Base-by-base conservation (phyloP, 1,139 yeast genomes). In the Sugiyamaella neomexicana region DNA sequence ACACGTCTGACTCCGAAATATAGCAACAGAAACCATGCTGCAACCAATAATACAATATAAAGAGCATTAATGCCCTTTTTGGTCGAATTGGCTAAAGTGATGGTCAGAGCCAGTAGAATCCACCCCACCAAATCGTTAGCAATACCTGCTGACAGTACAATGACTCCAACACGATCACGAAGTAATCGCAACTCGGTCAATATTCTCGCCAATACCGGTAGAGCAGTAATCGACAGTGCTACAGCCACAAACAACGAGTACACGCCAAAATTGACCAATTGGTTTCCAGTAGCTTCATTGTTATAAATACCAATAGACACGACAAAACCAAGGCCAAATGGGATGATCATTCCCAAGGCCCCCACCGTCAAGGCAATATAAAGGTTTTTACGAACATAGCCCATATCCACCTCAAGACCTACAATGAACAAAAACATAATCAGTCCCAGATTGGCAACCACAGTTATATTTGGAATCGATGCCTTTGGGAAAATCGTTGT, bases 71-170 rank as follows among this genome's bases (percentile, higher is more conserved):
- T 80, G 0, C 87, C 85, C 46, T 80, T 77, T 42, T 47, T 41
- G n/a, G 82, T 79, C 1, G 91, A 76, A 67, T 85, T 86, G 7
- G 91, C 90, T 58, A 87, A 74, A 12, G 91, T 86, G 48, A 87
- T 85, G 51, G 85, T 81, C 58, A 87, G 74, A 0, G 95, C 95
- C 59, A 87, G 76, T 53, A 87, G 72, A 55, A 86, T 80, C 95
- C 95, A 87, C 2, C 95, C 95, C n/a, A 85, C 68, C 62, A 87
- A 79, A 66, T 87, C 95, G 65, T 87, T 87, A 45, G 83, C 79
- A 55, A 86, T 85, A 50, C 95, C 95, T 1, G 95, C 93, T 2
- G 91, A 86, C 53, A 87, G 73, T 12, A 85, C 93, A 51, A 86
- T 80, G n/a, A 85, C 80, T 34, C 95, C 95, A 8, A 86, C 90